Percentiles rank a stretch among this genome's conserved stretches.
phyloP scores from a whole-genome alignment of 768 basidiomycete species.

The Ramaria sp. region DNA sequence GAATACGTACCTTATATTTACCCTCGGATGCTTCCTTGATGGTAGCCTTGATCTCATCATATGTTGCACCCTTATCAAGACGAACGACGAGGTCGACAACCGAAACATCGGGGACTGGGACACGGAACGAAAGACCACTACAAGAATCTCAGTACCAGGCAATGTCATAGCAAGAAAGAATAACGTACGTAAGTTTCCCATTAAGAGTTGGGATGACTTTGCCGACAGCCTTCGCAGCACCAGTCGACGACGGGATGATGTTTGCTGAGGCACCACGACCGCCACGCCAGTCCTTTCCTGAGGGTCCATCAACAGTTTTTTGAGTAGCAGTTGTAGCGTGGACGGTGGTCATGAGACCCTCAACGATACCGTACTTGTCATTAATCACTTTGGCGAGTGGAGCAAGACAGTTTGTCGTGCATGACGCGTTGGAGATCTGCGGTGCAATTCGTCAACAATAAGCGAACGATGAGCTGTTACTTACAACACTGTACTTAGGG shows the following conservation, averaged over 20 bases:
- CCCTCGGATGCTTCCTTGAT: conserved; percentile 71
- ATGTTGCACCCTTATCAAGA: conserved; percentile 72
- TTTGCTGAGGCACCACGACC: conserved; percentile 94
- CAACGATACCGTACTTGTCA: conserved; percentile 93
- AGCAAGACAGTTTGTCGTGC: conserved; percentile 99
- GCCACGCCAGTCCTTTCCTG: conserved; percentile 94
- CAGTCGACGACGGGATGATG: conserved; percentile 98
- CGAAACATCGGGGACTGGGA: conserved; percentile 92
- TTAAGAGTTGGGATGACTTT: conserved; percentile 95
- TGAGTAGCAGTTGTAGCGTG: conserved; percentile 95
- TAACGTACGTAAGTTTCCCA: conserved; percentile 88
- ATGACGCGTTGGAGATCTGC: conserved; percentile 95
- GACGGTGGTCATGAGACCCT: conserved; percentile 98
- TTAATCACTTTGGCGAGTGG: conserved; percentile 96
- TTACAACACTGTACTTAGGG: conserved; percentile 72
- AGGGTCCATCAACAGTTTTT: conserved; percentile 92
- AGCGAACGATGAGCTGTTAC: conserved; percentile 20
- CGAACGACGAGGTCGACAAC: conserved; percentile 97
- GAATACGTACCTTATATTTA: conserved; percentile 26
- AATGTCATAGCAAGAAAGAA: background rate
- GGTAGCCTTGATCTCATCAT: conserved; percentile 84
- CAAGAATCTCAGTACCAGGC: background rate
- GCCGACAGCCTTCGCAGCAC: conserved; percentile 97
- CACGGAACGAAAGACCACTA: conserved; percentile 93
- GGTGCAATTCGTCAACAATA: conserved; percentile 4